Conservation (phyloP, 768 basidiomycete species). For the Xanthoconium stramineum region DNA sequence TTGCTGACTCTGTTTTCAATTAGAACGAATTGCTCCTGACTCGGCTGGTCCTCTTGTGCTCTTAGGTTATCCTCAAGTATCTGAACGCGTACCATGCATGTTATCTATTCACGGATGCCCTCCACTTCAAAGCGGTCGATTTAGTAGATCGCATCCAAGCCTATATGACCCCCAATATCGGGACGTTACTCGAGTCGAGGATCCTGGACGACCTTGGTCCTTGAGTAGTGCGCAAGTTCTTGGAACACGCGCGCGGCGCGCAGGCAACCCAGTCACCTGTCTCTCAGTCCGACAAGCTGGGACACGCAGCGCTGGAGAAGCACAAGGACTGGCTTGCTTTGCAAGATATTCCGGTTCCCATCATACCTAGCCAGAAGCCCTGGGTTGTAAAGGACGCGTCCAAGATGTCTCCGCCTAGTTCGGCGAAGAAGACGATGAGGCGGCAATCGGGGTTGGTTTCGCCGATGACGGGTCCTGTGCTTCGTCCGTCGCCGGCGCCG, state of each 20-base stretch:
- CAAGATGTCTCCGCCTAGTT: slow-evolving; percentile 32
- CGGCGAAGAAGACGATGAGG: slow-evolving; percentile 9
- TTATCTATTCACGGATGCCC: slow-evolving; percentile 77
- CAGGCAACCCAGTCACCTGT: slow-evolving; percentile 69
- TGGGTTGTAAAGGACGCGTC: slow-evolving; percentile 27
- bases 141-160: slow-evolving; percentile 70
- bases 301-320: slow-evolving; percentile 53
- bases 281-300: slow-evolving; percentile 52
- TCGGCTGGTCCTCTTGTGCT: slow-evolving; percentile 80
- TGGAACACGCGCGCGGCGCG: slow-evolving; percentile 48
- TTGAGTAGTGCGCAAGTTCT: slow-evolving; percentile 64
- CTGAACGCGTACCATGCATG: slow-evolving; percentile 74
- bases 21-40: slow-evolving; percentile 90
- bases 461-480: slow-evolving; percentile 22
- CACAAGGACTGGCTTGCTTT: slow-evolving; percentile 67
- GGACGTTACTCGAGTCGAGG: slow-evolving; percentile 76
- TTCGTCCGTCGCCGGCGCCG: slow-evolving; percentile 13
- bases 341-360: slow-evolving; percentile 64
- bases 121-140: slow-evolving; percentile 66
- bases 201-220: slow-evolving; percentile 75
- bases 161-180: slow-evolving; percentile 82
- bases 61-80: slow-evolving; percentile 63
- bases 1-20: not conserved
- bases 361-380: slow-evolving; percentile 35
- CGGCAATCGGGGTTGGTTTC: slow-evolving; percentile 2